phyloP scores from a whole-genome alignment of 164 flowering plant genomes.

The Magnolia kwangsiensis region DNA sequence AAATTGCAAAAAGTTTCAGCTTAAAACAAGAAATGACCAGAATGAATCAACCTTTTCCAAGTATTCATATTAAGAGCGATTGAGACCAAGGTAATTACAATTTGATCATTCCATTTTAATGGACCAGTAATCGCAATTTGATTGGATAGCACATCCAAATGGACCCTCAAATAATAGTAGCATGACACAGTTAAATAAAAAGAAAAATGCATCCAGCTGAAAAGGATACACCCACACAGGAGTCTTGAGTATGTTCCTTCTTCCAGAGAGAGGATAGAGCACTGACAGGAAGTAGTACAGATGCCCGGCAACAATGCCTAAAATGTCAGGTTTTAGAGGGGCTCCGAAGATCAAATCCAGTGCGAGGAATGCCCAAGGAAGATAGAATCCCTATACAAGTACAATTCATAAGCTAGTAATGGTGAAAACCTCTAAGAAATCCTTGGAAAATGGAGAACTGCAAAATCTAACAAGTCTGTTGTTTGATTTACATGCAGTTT shows the following conservation, averaged over 20 bases:
- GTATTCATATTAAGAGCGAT: too few relatives aligned
- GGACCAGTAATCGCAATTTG: not conserved
- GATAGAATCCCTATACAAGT: slow-evolving; percentile 47
- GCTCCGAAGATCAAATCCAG: slow-evolving; percentile 40
- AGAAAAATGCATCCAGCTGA: too few relatives aligned
- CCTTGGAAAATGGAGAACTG: too few relatives aligned
- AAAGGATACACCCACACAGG: slow-evolving; percentile 68
- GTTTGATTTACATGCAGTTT: too few relatives aligned
- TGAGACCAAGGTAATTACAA: too few relatives aligned
- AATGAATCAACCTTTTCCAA: too few relatives aligned
- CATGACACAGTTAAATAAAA: too few relatives aligned
- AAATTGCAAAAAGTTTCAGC: too few relatives aligned
- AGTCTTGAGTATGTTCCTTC: slow-evolving; percentile 39
- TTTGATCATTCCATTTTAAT: too few relatives aligned
- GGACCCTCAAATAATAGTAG: not conserved
- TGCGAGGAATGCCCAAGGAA: slow-evolving; percentile 51
- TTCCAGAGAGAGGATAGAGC: slow-evolving; percentile 48
- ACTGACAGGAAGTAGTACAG: slow-evolving; percentile 53
- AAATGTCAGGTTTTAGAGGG: slow-evolving; percentile 35
- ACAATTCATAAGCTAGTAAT: not conserved
- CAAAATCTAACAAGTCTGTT: too few relatives aligned
- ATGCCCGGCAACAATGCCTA: slow-evolving; percentile 53
- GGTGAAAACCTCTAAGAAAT: not conserved
- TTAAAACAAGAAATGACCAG: too few relatives aligned
- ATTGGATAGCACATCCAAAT: not conserved